Conservation (phyloP, 1,284 basidiomycete species). For the Melampsora larici-populina region DNA sequence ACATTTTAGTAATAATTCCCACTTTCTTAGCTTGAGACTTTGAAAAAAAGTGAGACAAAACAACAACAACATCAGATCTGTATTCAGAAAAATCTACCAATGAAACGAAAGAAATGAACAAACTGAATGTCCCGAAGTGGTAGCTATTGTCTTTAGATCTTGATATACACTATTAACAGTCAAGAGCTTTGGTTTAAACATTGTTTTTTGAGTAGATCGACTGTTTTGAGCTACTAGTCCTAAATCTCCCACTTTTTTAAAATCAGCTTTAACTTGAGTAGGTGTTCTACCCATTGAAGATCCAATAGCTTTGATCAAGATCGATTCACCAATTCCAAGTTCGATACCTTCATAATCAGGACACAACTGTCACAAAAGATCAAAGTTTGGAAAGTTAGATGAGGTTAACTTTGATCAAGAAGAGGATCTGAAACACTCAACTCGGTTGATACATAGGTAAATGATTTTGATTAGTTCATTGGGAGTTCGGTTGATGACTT, state of each 20-base stretch:
- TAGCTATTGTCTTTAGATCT: conserved; percentile 78
- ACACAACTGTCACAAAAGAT: conserved; percentile 63
- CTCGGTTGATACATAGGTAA: conserved; percentile 98
- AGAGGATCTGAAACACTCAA: too few relatives aligned
- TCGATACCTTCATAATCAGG: conserved; percentile 96
- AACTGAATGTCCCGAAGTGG: conserved; percentile 76
- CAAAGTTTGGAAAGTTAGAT: neutral
- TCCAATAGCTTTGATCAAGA: conserved; percentile 90
- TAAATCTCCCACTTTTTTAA: conserved; percentile 90
- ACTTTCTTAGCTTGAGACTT: conserved; percentile 95
- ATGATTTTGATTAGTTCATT: conserved; percentile 78
- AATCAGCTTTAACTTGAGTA: conserved; percentile 79
- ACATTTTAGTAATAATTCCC: conserved; percentile 86
- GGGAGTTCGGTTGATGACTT: conserved; percentile 79
- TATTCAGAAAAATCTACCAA: conserved; percentile 45
- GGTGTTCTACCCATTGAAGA: conserved; percentile 86
- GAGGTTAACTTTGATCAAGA: conserved; percentile 62
- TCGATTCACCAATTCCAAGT: too few relatives aligned
- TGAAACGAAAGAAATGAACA: conserved; percentile 46
- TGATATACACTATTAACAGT: conserved; percentile 85
- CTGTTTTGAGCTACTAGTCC: conserved; percentile 93
- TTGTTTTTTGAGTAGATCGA: conserved; percentile 85
- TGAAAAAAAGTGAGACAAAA: conserved; percentile 7
- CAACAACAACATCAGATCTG: neutral
- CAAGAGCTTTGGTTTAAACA: conserved; percentile 89